These are phyloP conservation scores for Alternaria sp. DNA, from an alignment of 2,329 filamentous ascomycete genomes.

Conservation along the genomic window DNA sequence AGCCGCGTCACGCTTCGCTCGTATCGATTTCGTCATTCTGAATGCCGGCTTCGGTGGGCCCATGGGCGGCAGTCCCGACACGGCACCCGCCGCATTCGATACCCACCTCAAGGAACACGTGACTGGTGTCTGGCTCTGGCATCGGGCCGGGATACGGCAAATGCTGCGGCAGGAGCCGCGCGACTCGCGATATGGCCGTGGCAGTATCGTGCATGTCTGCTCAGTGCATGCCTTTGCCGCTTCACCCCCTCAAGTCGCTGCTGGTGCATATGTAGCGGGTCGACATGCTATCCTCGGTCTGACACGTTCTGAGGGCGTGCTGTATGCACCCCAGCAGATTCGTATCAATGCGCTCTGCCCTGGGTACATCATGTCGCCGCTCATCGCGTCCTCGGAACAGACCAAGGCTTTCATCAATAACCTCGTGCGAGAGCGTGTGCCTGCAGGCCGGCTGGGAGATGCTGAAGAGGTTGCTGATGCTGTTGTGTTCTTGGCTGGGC, in stretches of 20 bases:
- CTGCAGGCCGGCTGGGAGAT: conserved; percentile 10
- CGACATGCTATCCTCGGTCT: conserved; percentile 61
- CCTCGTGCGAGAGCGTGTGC: conserved; percentile 14
- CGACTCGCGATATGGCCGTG: conserved; percentile 39
- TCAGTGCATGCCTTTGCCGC: conserved; percentile 57
- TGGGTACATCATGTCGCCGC: conserved; percentile 51
- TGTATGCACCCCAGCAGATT: conserved; percentile 58
- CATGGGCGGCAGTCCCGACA: conserved; percentile 52
- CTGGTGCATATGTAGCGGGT: conserved; percentile 54
- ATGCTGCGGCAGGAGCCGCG: conserved; percentile 56
- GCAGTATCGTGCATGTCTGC: conserved; percentile 60
- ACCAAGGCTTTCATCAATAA: conserved; percentile 9
- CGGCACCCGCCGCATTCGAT: conserved; percentile 55
- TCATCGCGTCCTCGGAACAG: conserved; percentile 25
- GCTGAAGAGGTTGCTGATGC: conserved; percentile 17
- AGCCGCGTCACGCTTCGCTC: conserved; percentile 48
- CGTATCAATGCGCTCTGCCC: conserved; percentile 66
- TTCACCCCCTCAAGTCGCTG: conserved; percentile 29
- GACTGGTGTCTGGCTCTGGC: conserved; percentile 62
- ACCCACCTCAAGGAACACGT: conserved; percentile 59
- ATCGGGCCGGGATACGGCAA: conserved; percentile 56
- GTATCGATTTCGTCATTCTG: conserved; percentile 61
- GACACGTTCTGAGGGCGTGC: conserved; percentile 58
- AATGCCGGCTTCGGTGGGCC: conserved; percentile 57
- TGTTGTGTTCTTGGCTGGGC: conserved; percentile 12